Evolutionary conservation across 2,329 filamentous ascomycete genomes (phyloP).

Genomic region (Pseudopyrenochaeta lycopersici): DNA sequence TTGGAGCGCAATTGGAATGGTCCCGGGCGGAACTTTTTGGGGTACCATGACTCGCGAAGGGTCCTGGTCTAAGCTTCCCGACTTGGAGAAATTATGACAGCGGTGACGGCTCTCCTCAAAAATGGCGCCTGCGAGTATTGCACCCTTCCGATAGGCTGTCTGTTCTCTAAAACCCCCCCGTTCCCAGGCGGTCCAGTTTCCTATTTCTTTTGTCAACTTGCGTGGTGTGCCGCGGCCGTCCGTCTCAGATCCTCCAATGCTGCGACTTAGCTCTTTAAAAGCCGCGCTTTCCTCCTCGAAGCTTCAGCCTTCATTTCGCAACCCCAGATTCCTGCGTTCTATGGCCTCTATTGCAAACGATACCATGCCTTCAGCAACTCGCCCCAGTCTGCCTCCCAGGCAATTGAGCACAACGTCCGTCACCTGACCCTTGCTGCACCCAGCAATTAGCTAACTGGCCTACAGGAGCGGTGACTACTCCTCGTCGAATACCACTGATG

Average conservation of each 20-base stretch:
- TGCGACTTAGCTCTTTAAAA: slow-evolving; percentile 46
- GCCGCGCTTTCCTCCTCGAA: slow-evolving; percentile 33
- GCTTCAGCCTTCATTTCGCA: slow-evolving; percentile 25
- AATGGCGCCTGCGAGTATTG: slow-evolving; percentile 15
- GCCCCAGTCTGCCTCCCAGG: slow-evolving; percentile 46
- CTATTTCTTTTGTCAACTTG: slow-evolving; percentile 40
- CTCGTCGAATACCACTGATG: slow-evolving; percentile 58
- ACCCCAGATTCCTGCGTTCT: slow-evolving; percentile 26
- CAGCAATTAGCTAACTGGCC: slow-evolving; percentile 19
- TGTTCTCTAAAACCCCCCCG: slow-evolving; percentile 18
- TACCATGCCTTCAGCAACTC: slow-evolving; percentile 48
- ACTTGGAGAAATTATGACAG: slow-evolving; percentile 15
- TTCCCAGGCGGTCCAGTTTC: slow-evolving; percentile 29
- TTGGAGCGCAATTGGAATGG: background rate
- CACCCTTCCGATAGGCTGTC: slow-evolving; percentile 39
- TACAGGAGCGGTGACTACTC: slow-evolving; percentile 58
- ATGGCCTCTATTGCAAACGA: slow-evolving; percentile 47
- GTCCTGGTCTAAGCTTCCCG: slow-evolving; percentile 13
- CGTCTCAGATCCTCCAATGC: slow-evolving; percentile 46
- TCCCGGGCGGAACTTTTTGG: background rate
- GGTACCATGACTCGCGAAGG: background rate
- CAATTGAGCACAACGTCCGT: slow-evolving; percentile 51
- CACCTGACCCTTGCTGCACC: background rate
- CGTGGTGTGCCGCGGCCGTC: slow-evolving; percentile 27
- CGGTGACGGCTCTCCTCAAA: slow-evolving; percentile 23